Evolutionary conservation across 768 basidiomycete genomes (phyloP), one percentile per base, ranked within the genome.

Genomic region (Lyophyllum atratum): DNA sequence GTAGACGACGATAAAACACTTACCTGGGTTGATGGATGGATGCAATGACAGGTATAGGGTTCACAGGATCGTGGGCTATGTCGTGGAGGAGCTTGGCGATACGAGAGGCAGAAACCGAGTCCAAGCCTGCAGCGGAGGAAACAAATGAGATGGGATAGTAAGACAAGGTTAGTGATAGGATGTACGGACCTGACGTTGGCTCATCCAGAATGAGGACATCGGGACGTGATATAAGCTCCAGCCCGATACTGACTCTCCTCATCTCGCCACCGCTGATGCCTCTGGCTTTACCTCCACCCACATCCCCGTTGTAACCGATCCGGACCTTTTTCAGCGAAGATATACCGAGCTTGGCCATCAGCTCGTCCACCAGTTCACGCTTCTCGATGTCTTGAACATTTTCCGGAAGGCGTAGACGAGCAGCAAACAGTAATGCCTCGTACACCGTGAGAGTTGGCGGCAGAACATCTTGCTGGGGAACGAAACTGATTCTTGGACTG

Each of bases 211-310:
- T 84, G 39, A 97, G 71, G 11, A 97, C 78, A 66, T 94, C 92
- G 0, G 95, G 95, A 39, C 82, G 80, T 0, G 92, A 88, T 47
- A 96, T 87, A 10, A 97, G 79, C 73, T 96, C 95, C 34, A 95
- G 73, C 5, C 93, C 95, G 58, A 97, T 95, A 56, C 89, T 93
- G 5, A 97, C 90, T 49, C 95, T 77, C 45, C 95, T 81, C 79
- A 92, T 91, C 71, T 97, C 94, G 10, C 95, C 95, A 11, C 95
- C 95, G 64, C 89, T 92, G 50, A 97, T 93, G 0, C 93, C 95
- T 46, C 93, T 79, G 19, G 83, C 78, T 60, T 89, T 87, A 5
- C 85, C 83, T 10, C 87, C 86, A 4, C 87, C 85, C 37, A 70
- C 69, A 57, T 81, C 80, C 15, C 76, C 87, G 25, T 58, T 67